phyloP scores from a whole-genome alignment of 1,284 basidiomycete genomes.

The Xanthoconium separans region DNA sequence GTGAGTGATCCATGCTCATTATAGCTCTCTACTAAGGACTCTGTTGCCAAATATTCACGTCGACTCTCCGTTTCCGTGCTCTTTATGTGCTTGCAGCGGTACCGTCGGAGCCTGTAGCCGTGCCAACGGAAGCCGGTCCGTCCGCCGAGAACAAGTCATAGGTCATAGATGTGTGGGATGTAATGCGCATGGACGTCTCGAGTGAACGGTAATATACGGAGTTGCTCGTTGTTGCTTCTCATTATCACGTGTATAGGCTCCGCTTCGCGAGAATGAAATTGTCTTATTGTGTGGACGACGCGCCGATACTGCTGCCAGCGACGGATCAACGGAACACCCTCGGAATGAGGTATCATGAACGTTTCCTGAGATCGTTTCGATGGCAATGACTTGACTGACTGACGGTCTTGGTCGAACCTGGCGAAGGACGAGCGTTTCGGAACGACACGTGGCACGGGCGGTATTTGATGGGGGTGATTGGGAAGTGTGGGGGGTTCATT shows the following conservation, averaged over 20 bases:
- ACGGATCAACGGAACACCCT: slow-evolving; percentile 14
- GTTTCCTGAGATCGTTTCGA: too few relatives aligned
- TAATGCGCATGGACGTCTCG: neutral
- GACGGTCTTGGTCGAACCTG: too few relatives aligned
- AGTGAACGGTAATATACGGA: too few relatives aligned
- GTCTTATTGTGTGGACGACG: neutral
- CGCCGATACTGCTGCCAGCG: neutral
- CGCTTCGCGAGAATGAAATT: neutral
- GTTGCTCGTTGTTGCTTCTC: slow-evolving; percentile 15
- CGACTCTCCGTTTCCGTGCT: neutral
- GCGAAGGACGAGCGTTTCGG: too few relatives aligned
- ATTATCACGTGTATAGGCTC: slow-evolving; percentile 22
- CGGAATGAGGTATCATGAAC: neutral
- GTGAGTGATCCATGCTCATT: slow-evolving; percentile 17
- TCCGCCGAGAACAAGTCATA: slow-evolving; percentile 14
- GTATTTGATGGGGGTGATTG: too few relatives aligned
- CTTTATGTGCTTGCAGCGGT: slow-evolving; percentile 2
- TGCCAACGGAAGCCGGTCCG: slow-evolving; percentile 9
- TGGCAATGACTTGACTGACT: too few relatives aligned
- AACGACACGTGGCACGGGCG: too few relatives aligned
- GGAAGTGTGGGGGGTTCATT: too few relatives aligned
- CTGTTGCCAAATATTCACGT: neutral
- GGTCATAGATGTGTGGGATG: slow-evolving; percentile 12
- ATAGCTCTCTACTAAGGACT: neutral
- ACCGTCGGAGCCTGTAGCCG: slow-evolving; percentile 21